A percentile compares a stretch with the other conserved stretches of the same genome.
These are phyloP conservation scores for Talaromyces sp. DNA, from an alignment of 2,329 filamentous ascomycete species.

Conservation along the genomic window DNA sequence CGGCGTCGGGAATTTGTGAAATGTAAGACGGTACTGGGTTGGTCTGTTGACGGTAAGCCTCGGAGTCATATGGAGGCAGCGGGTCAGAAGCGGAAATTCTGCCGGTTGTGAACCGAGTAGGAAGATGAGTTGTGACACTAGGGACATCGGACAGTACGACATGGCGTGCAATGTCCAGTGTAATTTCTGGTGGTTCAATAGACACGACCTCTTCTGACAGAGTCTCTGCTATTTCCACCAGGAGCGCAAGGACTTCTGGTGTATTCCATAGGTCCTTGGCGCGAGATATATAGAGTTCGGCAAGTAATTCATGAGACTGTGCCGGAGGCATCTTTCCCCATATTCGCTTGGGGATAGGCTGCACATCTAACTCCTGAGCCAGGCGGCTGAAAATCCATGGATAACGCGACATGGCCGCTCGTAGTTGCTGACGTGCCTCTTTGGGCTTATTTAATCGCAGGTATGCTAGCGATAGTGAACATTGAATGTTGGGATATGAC, in stretches of 20 bases:
- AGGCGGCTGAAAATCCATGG: conserved; percentile 82
- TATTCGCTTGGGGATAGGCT: conserved; percentile 67
- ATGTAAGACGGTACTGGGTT: conserved; percentile 31
- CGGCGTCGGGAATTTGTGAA: conserved; percentile 27
- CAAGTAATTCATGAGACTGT: conserved; percentile 62
- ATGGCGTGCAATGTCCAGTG: conserved; percentile 63
- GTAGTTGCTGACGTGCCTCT: conserved; percentile 61
- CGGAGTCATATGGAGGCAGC: conserved; percentile 60
- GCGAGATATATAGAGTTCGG: conserved; percentile 68
- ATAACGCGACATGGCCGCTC: conserved; percentile 62
- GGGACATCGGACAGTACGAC: conserved; percentile 73
- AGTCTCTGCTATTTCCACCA: conserved; percentile 63
- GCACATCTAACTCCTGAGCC: conserved; percentile 73
- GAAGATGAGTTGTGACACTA: conserved; percentile 63
- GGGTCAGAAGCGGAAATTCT: conserved; percentile 75
- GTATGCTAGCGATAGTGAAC: conserved; percentile 71
- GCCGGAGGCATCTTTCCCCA: conserved; percentile 73
- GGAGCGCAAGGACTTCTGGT: conserved; percentile 61
- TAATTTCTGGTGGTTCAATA: conserved; percentile 44
- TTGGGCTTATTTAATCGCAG: conserved; percentile 63
- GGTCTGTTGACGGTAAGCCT: conserved; percentile 32
- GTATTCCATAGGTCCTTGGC: conserved; percentile 85
- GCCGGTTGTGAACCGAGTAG: conserved; percentile 57
- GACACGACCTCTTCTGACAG: conserved; percentile 41
- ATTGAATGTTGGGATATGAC: conserved; percentile 64